Percentiles rank a stretch among this genome's conserved stretches.
Evolutionary conservation across 768 basidiomycete species (phyloP).

Genomic region (Suillus fuscotomentosus): DNA sequence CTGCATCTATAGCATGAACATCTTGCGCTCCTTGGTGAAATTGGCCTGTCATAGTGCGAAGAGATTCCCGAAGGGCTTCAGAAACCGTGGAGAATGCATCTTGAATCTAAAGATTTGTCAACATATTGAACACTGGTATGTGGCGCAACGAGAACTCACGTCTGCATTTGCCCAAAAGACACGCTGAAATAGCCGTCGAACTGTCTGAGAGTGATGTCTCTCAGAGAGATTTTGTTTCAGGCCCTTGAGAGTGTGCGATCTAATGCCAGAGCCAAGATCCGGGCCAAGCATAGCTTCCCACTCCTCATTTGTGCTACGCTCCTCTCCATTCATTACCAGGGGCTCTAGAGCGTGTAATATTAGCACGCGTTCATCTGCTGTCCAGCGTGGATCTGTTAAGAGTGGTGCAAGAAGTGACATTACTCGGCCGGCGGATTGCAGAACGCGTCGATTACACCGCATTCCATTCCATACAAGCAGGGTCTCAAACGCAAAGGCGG

Average conservation of each 20-base stretch:
- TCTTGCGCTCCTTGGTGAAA: constrained; percentile 18
- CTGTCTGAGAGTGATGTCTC: constrained; percentile 11
- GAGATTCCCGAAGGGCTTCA: constrained; percentile 37
- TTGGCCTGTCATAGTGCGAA: constrained; percentile 35
- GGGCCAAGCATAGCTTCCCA: constrained; percentile 53
- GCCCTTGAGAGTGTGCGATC: constrained; percentile 46
- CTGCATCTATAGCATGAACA: constrained; percentile 42
- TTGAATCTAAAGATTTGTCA: constrained; percentile 46
- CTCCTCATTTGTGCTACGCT: constrained; percentile 18
- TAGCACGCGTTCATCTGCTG: constrained; percentile 56
- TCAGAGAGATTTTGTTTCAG: constrained; percentile 22
- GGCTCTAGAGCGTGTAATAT: constrained; percentile 69
- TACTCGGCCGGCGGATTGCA: constrained; percentile 62
- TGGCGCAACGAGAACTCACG: constrained; percentile 40
- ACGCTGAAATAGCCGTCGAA: constrained; percentile 46
- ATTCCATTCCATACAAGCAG: constrained; percentile 64
- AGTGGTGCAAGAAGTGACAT: constrained; percentile 43
- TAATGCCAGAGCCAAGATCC: constrained; percentile 57
- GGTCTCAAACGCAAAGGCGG: constrained; percentile 68
- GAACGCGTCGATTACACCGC: constrained; percentile 53
- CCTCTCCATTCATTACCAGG: constrained; percentile 45
- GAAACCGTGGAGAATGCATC: constrained; percentile 37
- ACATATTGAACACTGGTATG: background rate
- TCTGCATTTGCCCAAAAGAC: constrained; percentile 68
- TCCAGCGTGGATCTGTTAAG: constrained; percentile 47